Conservation (phyloP, 345 rosid genomes). For the Linum lewisii region DNA sequence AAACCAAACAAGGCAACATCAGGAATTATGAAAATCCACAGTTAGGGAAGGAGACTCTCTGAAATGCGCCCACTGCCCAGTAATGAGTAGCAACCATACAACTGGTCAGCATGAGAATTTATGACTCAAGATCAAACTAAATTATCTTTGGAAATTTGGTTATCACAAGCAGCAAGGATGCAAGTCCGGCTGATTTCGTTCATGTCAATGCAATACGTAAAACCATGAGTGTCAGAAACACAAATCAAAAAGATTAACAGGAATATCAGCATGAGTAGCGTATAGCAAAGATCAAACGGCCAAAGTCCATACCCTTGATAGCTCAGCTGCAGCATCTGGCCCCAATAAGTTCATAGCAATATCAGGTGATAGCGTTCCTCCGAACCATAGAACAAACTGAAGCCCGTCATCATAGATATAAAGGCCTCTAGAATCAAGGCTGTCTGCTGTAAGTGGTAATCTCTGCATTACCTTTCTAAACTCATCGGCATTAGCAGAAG, state of each 20-base stretch:
- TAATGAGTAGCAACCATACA: background rate
- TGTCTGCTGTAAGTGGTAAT: conserved; percentile 66
- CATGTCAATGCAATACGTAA: background rate
- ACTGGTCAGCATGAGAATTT: too few relatives aligned
- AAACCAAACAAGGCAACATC: background rate
- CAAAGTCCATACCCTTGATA: conserved; percentile 54
- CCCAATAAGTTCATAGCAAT: conserved; percentile 72
- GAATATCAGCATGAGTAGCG: too few relatives aligned
- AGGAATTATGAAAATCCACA: background rate
- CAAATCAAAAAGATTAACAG: background rate
- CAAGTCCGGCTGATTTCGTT: background rate
- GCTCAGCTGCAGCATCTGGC: conserved; percentile 74
- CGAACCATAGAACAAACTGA: conserved; percentile 82
- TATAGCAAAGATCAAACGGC: conserved; percentile 4
- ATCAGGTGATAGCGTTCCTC: conserved; percentile 92
- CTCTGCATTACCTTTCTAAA: conserved; percentile 32
- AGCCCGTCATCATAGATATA: conserved; percentile 86
- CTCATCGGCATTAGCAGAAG: conserved; percentile 38
- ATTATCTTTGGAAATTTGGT: too few relatives aligned
- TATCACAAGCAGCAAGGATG: too few relatives aligned
- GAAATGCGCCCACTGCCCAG: background rate
- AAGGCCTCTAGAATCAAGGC: conserved; percentile 91
- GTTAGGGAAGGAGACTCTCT: too few relatives aligned
- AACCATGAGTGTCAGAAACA: background rate
- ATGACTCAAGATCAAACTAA: too few relatives aligned